These are phyloP conservation scores for Pleurotus citrinopileatus DNA, from an alignment of 768 basidiomycete species.

Conservation along the genomic window DNA sequence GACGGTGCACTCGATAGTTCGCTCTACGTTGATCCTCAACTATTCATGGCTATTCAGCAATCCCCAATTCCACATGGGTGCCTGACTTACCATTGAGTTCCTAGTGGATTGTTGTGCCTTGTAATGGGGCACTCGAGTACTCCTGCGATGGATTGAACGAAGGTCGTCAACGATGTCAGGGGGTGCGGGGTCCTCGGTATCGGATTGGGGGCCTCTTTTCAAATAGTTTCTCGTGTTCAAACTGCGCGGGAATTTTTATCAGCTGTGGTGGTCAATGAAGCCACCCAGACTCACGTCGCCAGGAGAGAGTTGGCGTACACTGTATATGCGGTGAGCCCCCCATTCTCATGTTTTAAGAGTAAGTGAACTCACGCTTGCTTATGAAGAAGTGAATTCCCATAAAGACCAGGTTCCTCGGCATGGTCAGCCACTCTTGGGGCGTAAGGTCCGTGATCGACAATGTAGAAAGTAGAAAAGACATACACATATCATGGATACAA, in stretches of 20 bases:
- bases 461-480: slow-evolving; percentile 13
- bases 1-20: slow-evolving; percentile 6
- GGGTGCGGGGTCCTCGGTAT: neutral
- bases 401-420: slow-evolving; percentile 40
- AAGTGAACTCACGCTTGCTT: slow-evolving; percentile 31
- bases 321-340: neutral
- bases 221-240: slow-evolving; percentile 6
- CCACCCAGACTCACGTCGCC: neutral
- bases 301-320: slow-evolving; percentile 8
- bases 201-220: neutral
- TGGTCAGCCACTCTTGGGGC: slow-evolving; percentile 34
- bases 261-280: neutral
- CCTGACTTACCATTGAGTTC: slow-evolving; percentile 5
- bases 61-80: neutral
- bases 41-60: neutral
- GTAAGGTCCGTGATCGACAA: slow-evolving; percentile 1
- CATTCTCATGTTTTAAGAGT: neutral
- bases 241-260: neutral
- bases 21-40: slow-evolving; percentile 5
- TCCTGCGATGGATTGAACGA: neutral
- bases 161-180: neutral
- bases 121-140: neutral
- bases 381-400: slow-evolving; percentile 48
- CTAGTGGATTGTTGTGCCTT: neutral
- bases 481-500: slow-evolving; percentile 40